Evolutionary conservation across 495 filamentous ascomycete genomes (phyloP).

Genomic region (Hypoxylon fuscum): DNA sequence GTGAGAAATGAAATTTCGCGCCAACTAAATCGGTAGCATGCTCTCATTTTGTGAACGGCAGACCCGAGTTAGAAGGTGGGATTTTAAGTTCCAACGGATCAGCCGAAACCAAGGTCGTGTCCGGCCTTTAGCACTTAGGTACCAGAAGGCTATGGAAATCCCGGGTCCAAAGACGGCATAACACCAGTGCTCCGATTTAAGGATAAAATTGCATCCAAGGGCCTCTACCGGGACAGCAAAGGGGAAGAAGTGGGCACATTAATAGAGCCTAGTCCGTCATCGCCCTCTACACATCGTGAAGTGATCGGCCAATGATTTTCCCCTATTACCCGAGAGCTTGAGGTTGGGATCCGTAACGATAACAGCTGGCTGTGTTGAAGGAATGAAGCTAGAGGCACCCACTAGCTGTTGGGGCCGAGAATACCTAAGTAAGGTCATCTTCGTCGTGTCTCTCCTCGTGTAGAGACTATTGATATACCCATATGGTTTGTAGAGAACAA

Average conservation of each 20-base stretch:
- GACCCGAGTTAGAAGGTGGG: conserved; percentile 6
- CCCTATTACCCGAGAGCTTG: conserved; percentile 34
- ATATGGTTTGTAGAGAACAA: conserved; percentile 15
- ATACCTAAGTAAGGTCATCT: conserved; percentile 14
- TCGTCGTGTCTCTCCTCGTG: conserved; percentile 28
- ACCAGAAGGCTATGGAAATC: neutral
- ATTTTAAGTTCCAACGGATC: neutral
- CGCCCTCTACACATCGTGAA: conserved; percentile 11
- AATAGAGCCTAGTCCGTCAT: conserved; percentile 11
- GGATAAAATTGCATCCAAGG: neutral
- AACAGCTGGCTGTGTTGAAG: conserved; percentile 11
- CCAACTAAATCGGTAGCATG: conserved; percentile 3
- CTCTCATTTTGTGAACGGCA: neutral
- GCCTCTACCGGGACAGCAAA: conserved; percentile 2
- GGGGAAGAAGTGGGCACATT: conserved; percentile 2
- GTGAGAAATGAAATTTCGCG: conserved; percentile 21
- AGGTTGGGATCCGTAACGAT: conserved; percentile 31
- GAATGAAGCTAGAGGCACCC: conserved; percentile 8
- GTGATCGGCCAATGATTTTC: conserved; percentile 28
- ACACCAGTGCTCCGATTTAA: conserved; percentile 2
- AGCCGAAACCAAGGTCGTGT: neutral
- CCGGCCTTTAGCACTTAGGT: neutral
- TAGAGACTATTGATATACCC: conserved; percentile 32
- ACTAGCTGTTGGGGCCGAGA: conserved; percentile 12
- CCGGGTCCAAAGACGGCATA: conserved; percentile 1